phyloP scores from a whole-genome alignment of 148 eudicot genomes.

The Arctostaphylos glauca region DNA sequence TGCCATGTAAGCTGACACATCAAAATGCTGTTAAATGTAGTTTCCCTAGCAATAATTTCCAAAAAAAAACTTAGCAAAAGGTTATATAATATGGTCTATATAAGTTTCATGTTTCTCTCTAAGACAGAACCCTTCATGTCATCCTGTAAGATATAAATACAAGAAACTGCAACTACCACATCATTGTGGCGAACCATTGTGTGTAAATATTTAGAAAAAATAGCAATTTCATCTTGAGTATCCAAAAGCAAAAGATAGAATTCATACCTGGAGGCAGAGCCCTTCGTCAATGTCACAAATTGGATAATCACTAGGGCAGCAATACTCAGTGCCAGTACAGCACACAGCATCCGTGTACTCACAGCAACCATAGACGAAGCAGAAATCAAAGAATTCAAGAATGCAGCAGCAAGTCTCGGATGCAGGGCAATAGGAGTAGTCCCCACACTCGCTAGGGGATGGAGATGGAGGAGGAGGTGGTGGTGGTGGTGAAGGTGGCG shows the following conservation, averaged over 20 bases:
- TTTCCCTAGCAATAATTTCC: neutral
- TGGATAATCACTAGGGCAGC: conserved; percentile 70
- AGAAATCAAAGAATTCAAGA: conserved; percentile 35
- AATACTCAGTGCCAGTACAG: conserved; percentile 50
- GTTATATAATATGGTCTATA: neutral
- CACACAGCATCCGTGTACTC: conserved; percentile 59
- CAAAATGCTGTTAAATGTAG: neutral
- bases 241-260: neutral
- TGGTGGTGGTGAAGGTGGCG: conserved; percentile 37
- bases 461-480: conserved; percentile 50
- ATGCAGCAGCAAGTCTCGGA: conserved; percentile 65
- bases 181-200: neutral
- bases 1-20: neutral
- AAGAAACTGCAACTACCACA: neutral
- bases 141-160: neutral
- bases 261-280: conserved; percentile 55
- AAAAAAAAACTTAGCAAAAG: neutral
- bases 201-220: neutral
- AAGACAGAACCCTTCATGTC: neutral
- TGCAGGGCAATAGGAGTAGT: conserved; percentile 51
- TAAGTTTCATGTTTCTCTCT: neutral
- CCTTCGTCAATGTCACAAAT: conserved; percentile 52
- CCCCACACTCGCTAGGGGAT: conserved; percentile 54
- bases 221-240: neutral
- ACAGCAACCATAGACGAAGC: conserved; percentile 63